phyloP scores from a whole-genome alignment of 176 grass and related monocot genomes.

The Avena atlantica region DNA sequence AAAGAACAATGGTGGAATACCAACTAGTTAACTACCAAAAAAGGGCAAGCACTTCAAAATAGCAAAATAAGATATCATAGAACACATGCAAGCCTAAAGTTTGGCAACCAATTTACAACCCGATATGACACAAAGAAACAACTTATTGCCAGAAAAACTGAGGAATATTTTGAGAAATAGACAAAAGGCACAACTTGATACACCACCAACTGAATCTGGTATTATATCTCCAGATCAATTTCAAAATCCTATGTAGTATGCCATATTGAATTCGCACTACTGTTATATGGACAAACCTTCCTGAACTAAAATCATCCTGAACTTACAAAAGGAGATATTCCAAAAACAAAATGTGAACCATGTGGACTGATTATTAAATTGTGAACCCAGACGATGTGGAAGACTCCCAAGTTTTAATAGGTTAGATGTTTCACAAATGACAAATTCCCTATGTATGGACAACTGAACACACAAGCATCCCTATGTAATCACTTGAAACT shows the following conservation, averaged over 20 bases:
- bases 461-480: constrained; percentile 10
- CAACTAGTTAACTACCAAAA: constrained; percentile 26
- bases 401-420: constrained; percentile 19
- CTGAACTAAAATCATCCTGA: background rate
- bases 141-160: background rate
- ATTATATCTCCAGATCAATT: constrained; percentile 12
- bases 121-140: constrained; percentile 16
- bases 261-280: background rate
- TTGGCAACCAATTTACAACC: background rate
- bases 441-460: background rate
- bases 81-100: constrained; percentile 29
- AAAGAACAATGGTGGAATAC: constrained; percentile 14
- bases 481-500: constrained; percentile 33
- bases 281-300: background rate
- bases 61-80: constrained; percentile 17
- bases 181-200: background rate
- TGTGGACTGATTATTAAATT: constrained; percentile 16
- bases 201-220: constrained; percentile 4
- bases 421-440: constrained; percentile 18
- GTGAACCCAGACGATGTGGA: constrained; percentile 27
- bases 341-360: constrained; percentile 11
- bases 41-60: constrained; percentile 26
- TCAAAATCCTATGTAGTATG: background rate
- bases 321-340: constrained; percentile 9
- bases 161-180: background rate